Base-by-base conservation (phyloP, 305 asterid genomes). In the Solanum chacoense region DNA sequence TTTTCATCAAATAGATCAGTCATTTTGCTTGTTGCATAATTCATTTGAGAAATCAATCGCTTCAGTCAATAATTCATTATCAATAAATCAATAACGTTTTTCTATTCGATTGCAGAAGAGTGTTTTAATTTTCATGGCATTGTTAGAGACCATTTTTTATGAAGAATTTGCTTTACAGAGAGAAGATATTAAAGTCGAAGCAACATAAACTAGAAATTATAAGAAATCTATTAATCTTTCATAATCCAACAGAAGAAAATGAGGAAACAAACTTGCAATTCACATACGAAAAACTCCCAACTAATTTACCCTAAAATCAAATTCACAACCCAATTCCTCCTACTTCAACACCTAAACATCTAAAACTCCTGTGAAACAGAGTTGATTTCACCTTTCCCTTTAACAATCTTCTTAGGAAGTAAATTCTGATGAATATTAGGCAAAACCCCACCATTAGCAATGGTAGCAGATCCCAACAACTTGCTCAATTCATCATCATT, bases 311-410 rank as follows among this genome's bases (percentile, higher is more conserved):
- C 13, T 32, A 74, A 32, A 16, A 18, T 22, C 31, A 35, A 63
- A n/a, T 67, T 67, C 88, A 71, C 38, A 34, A 22, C 14, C 87
- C 22, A 24, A 12, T 38, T 38, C 22, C 11, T 32, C 20, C 87
- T 12, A 85, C 11, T 38, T 11, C 32, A 16, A 87, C 13, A 40
- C 77, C 45, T 29, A 87, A 13, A 18, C n/a, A 77, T 67, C 94
- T 93, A 94, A 86, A 94, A 94, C n/a, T 94, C 97, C 85, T 94
- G 95, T 1, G 94, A 94, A 10, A 88, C 94, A n/a, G 96, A 93
- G 2, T 93, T 93, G 76, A 94, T 90, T 73, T 94, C 94, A 55
- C 86, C 91, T 28, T 93, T 93, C 81, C 88, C 93, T 34, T 91
- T 92, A 11, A 90, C 95, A 24, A 77, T 88, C 85, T 93, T 94